Evolutionary conservation across 495 filamentous ascomycete species (phyloP).

Genomic region (Aspergillus nidulans): DNA sequence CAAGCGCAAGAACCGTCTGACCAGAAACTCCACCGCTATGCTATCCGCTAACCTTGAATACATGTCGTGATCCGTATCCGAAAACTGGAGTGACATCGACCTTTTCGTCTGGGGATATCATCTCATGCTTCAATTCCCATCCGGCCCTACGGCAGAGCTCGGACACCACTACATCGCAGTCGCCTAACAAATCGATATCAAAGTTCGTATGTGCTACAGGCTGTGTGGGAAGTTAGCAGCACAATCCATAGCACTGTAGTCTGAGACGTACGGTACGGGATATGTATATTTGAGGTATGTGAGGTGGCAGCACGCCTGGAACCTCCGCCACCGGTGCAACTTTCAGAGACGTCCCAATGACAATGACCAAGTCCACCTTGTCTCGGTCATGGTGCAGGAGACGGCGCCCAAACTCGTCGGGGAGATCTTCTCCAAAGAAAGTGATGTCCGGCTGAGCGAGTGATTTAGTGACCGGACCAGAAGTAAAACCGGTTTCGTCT

Average conservation of each 20-base stretch:
- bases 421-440: slow-evolving; percentile 77
- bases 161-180: slow-evolving; percentile 86
- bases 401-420: slow-evolving; percentile 76
- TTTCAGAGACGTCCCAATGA: slow-evolving; percentile 95
- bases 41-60: slow-evolving; percentile 49
- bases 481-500: background rate
- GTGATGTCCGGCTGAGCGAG: slow-evolving; percentile 75
- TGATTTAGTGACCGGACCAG: slow-evolving; percentile 5
- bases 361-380: slow-evolving; percentile 84
- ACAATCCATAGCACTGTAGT: background rate
- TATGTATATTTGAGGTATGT: slow-evolving; percentile 93
- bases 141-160: slow-evolving; percentile 82
- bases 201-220: slow-evolving; percentile 87
- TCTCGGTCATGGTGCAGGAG: slow-evolving; percentile 74
- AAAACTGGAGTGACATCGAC: slow-evolving; percentile 54
- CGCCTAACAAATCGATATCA: slow-evolving; percentile 88
- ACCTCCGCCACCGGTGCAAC: slow-evolving; percentile 94
- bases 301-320: slow-evolving; percentile 67
- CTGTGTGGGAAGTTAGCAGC: slow-evolving; percentile 29
- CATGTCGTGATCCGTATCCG: slow-evolving; percentile 61
- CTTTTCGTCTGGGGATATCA: slow-evolving; percentile 68
- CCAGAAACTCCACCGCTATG: slow-evolving; percentile 45
- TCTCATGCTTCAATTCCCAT: slow-evolving; percentile 86
- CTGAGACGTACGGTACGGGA: slow-evolving; percentile 61
- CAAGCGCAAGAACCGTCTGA: slow-evolving; percentile 20